These are phyloP conservation scores for Meyerozyma elateridarum DNA, from an alignment of 1,139 yeast genomes.

Conservation along the genomic window DNA sequence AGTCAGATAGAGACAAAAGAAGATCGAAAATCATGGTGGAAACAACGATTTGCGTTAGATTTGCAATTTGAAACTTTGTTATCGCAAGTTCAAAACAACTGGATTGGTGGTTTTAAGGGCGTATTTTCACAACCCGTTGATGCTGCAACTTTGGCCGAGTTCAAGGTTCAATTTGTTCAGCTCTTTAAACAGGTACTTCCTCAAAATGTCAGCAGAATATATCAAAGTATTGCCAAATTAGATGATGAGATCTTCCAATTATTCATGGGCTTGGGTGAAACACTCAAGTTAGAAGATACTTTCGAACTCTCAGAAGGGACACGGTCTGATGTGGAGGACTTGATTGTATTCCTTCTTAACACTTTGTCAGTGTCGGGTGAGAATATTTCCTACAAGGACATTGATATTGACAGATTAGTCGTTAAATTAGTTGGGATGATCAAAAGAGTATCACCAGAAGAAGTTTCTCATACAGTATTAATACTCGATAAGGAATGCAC, in stretches of 20 bases:
- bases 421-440: too few relatives aligned
- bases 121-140: slow-evolving; percentile 40
- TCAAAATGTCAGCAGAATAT: not conserved
- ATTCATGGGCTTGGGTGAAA: slow-evolving; percentile 42
- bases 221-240: slow-evolving; percentile 24
- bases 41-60: slow-evolving; percentile 59
- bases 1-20: slow-evolving; percentile 49
- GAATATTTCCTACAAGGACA: slow-evolving; percentile 56
- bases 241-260: slow-evolving; percentile 17
- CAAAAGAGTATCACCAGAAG: too few relatives aligned
- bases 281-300: too few relatives aligned
- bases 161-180: slow-evolving; percentile 29
- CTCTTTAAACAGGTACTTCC: slow-evolving; percentile 22
- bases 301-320: too few relatives aligned
- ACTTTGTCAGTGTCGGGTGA: slow-evolving; percentile 60
- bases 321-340: slow-evolving; percentile 69
- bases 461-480: slow-evolving; percentile 59
- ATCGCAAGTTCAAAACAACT: slow-evolving; percentile 52
- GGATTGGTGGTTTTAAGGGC: slow-evolving; percentile 82
- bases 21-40: slow-evolving; percentile 78
- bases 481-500: slow-evolving; percentile 63
- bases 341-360: slow-evolving; percentile 60
- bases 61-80: slow-evolving; percentile 49
- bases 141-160: slow-evolving; percentile 28
- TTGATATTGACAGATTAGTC: slow-evolving; percentile 46